These are phyloP conservation scores for Metschnikowia cubensis DNA, from an alignment of 805 yeast genomes.

Conservation along the genomic window DNA sequence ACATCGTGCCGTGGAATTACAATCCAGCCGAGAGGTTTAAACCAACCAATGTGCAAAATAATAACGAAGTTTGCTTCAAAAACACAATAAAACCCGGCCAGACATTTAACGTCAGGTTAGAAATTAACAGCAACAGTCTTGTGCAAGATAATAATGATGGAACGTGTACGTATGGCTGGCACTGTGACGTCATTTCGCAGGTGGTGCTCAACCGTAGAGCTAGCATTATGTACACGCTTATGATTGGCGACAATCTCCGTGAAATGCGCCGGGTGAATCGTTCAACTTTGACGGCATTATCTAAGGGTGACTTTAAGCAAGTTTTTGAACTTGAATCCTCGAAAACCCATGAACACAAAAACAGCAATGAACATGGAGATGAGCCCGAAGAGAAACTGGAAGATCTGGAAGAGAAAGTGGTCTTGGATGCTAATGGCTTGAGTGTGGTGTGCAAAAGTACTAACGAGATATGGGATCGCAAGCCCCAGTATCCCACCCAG, in stretches of 20 bases:
- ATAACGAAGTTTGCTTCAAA: constrained; percentile 33
- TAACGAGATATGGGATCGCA: constrained; percentile 32
- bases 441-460: constrained; percentile 24
- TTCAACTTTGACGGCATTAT: constrained; percentile 13
- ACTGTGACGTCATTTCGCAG: constrained; percentile 39
- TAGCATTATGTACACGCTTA: constrained; percentile 29
- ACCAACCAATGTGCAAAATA: constrained; percentile 20
- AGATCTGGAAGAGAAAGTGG: not conserved
- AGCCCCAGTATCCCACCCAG: constrained; percentile 18
- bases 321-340: constrained; percentile 2
- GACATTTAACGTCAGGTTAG: constrained; percentile 53
- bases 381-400: not conserved
- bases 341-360: constrained; percentile 12
- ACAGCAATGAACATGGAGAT: not conserved
- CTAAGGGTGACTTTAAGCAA: constrained; percentile 16
- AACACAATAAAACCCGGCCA: constrained; percentile 65
- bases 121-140: constrained; percentile 44
- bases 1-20: constrained; percentile 38
- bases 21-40: constrained; percentile 22
- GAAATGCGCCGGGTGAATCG: constrained; percentile 32
- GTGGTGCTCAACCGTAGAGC: constrained; percentile 35
- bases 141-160: constrained; percentile 15
- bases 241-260: constrained; percentile 35
- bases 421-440: constrained; percentile 10
- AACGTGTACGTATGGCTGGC: constrained; percentile 29